Base-by-base conservation (phyloP, 106 monocot genomes). In the Acanthochlamys bracteata region DNA sequence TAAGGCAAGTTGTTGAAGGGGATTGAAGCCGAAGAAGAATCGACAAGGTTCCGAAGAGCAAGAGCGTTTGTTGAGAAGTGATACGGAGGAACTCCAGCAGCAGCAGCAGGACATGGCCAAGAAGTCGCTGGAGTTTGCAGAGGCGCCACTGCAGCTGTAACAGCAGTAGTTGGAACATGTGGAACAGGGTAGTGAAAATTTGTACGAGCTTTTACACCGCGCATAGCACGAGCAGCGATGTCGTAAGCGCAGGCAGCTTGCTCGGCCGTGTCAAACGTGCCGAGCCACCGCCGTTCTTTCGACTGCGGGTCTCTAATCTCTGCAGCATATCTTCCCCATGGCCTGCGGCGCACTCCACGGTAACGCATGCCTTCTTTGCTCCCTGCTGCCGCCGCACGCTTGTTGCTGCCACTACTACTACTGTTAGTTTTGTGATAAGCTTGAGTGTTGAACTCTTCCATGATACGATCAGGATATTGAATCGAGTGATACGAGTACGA, bases 161-260 rank as follows among this genome's bases (percentile, higher is more conserved):
- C 12, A 11, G 33, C 19, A 55, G 33, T 21, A n/a, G 55, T 4
- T 13, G 59, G 8, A 42, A 49, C 39, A 20, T 59, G 11, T 55
- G 40, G 71, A 17, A 68, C 10, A 17, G 74, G 74, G 70, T 74
- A 79, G 24, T 41, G 55, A 69, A 87, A 87, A 76, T 87, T 87
- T 64, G 86, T 87, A 42, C 86, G 86, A 43, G 86, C 86, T 61
- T 83, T 87, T 33, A 72, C 43, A n/a, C 86, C 86, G 20, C 86
- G 83, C 86, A 87, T 79, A 51, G 83, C 86, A 14, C 86, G 79
- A 9, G 86, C 86, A 2, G 86, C 86, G 61, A 82, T 77, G 71
- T 87, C 86, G 72, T 87, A 87, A n/a, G 86, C 86, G 76, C 76
- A 83, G 59, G 86, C 86, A 24, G 86, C 86, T 51, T 87, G 82